Base-by-base conservation (phyloP, 805 yeast species). In the Hanseniaspora taiwanica region DNA sequence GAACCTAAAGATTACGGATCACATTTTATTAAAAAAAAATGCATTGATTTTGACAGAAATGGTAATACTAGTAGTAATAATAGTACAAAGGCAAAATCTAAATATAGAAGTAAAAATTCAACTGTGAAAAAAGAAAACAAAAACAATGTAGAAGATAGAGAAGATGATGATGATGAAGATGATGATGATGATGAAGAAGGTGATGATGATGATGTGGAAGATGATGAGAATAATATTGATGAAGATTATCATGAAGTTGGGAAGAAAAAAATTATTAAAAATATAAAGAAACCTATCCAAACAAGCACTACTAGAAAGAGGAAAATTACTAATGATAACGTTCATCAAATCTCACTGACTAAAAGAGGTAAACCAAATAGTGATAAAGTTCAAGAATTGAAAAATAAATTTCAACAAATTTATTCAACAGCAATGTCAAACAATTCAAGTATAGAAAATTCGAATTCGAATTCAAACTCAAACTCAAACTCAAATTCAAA, bases 1-100 rank as follows among this genome's bases (percentile, higher is more conserved):
- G 64, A 68, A 17, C 87, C 87, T 0, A 66, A 64, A 3, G 79
- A 78, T 53, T 81, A 75, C 51, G 86, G 86, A 10, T 70, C 70
- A 44, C 75, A 75, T 6, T 33, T 36, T 54, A 61, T 60, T 45
- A 63, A 70, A 36, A 54, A 50, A 38, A 42, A 51, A 9, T 43
- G 41, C 8, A 48, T 52, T 14, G 43, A 42, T 35, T 37, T 51
- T 29, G 44, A 42, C n/a, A n/a, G n/a, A n/a, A n/a, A n/a, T n/a
- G n/a, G n/a, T n/a, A n/a, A n/a, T n/a, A n/a, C n/a, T n/a, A n/a
- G n/a, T n/a, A n/a, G n/a, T n/a, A n/a, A n/a, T n/a, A n/a, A n/a
- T n/a, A n/a, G n/a, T n/a, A n/a, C n/a, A n/a, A n/a, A n/a, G n/a
- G n/a, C n/a, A n/a, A n/a, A n/a, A n/a, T n/a, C n/a, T n/a, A n/a